phyloP scores from a whole-genome alignment of 352 stramenopile species.

The Globisporangium nodosum region DNA sequence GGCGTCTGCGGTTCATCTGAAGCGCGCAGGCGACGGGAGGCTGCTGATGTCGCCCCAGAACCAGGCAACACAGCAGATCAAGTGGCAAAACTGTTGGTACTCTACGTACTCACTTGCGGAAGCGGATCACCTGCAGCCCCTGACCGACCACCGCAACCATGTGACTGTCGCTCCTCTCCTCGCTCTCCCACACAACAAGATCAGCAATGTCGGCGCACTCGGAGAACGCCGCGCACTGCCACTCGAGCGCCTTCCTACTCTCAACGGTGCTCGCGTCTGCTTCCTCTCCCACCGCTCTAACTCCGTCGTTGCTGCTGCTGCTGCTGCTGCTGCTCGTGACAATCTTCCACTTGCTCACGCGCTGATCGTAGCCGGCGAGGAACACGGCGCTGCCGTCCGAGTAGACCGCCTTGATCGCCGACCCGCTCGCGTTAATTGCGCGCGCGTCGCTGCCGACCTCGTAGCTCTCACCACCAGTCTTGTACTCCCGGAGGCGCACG shows the following conservation, averaged over 20 bases:
- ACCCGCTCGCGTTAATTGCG: slow-evolving; percentile 66
- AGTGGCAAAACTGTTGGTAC: background rate
- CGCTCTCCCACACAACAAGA: slow-evolving; percentile 27
- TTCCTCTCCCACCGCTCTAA: background rate
- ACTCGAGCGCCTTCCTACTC: slow-evolving; percentile 23
- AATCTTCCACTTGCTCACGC: slow-evolving; percentile 67
- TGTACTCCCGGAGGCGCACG: slow-evolving; percentile 39
- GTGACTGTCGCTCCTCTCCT: slow-evolving; percentile 6
- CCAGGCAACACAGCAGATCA: background rate
- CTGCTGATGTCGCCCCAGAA: too few species aligned
- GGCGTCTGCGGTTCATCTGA: too few species aligned
- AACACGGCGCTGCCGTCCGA: slow-evolving; percentile 42
- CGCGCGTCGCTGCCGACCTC: slow-evolving; percentile 25
- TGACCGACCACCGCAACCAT: slow-evolving; percentile 68
- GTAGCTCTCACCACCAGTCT: slow-evolving; percentile 3
- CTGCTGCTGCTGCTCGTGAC: background rate
- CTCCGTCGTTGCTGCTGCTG: background rate
- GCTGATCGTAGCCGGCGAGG: slow-evolving; percentile 79
- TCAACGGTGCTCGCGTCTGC: background rate
- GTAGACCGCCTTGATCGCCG: slow-evolving; percentile 70
- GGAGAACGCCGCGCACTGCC: slow-evolving; percentile 55
- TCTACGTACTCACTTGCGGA: slow-evolving; percentile 14
- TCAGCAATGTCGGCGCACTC: slow-evolving; percentile 82
- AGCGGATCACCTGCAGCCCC: slow-evolving; percentile 63
- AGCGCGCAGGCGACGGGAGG: too few species aligned